A percentile compares a stretch with the other conserved stretches of the same genome.
phyloP scores from a whole-genome alignment of 805 yeast genomes.

The Lachancea sp. region DNA sequence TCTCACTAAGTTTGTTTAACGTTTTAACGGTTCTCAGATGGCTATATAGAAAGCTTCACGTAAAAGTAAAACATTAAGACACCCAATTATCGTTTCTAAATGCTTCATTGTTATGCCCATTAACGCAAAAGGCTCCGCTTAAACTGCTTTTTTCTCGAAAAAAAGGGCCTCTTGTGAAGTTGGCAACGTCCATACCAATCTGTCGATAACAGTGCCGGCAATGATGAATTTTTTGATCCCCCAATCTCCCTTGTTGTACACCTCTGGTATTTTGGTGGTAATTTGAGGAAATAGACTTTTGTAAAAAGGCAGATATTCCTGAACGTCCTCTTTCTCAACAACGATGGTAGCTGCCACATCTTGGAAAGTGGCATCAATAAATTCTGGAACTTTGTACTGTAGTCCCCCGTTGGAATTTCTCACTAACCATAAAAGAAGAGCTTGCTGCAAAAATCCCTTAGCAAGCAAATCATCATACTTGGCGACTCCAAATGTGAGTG shows the following conservation, averaged over 20 bases:
- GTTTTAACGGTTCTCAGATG: neutral
- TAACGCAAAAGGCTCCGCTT: neutral
- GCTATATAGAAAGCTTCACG: conserved; percentile 1
- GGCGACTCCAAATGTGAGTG: conserved; percentile 51
- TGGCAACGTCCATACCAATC: conserved; percentile 40
- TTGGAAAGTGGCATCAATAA: conserved; percentile 40
- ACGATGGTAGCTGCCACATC: conserved; percentile 34
- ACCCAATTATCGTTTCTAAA: neutral
- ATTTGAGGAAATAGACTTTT: conserved; percentile 47
- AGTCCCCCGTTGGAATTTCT: conserved; percentile 43
- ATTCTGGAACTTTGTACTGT: conserved; percentile 38
- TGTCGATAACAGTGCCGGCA: conserved; percentile 49
- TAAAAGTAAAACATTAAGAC: neutral
- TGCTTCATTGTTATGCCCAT: no score
- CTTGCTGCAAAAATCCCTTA: conserved; percentile 49
- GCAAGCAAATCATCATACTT: conserved; percentile 46
- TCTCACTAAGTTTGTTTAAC: conserved; percentile 37
- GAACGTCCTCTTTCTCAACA: conserved; percentile 47
- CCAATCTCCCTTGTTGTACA: conserved; percentile 46
- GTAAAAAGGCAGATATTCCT: conserved; percentile 49
- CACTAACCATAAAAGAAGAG: conserved; percentile 56
- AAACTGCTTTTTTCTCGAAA: conserved; percentile 19
- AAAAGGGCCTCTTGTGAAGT: conserved; percentile 34
- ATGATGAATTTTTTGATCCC: conserved; percentile 36
- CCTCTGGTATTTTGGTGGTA: conserved; percentile 47